Base-by-base conservation (phyloP, 805 yeast genomes). In the Cyberlindnera misumaiensis region DNA sequence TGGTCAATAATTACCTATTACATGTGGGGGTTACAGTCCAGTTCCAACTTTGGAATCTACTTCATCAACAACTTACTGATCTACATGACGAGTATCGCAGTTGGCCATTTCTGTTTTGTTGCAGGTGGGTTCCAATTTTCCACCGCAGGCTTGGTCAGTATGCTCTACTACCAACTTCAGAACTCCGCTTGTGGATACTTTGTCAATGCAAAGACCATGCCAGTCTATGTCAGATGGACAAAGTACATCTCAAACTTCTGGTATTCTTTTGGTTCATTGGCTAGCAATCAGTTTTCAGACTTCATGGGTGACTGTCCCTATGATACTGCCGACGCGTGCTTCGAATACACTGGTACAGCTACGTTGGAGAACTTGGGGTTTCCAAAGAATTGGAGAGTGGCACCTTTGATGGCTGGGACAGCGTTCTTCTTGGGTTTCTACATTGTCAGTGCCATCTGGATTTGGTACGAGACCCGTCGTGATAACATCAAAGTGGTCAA, bases 161-260 rank as follows among this genome's bases (percentile, higher is more conserved):
- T 43, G n/a, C 20, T 51, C 3, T 43, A 48, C 24, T 53, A 53
- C 28, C 55, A 50, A 26, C 61, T 83, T 20, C 86, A 84, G 51
- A 75, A 84, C 37, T 73, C 83, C 69, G 85, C 86, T 0, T 80
- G 86, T 56, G 96, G 95, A 1, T 83, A 75, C 59, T 85, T 82
- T 52, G 83, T 80, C 16, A 84, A 83, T 57, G 75, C 88, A 0
- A 66, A 68, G 12, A 69, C 75, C 1, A 70, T 85, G 78, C 95
- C 95, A 0, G 94, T 83, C 2, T 87, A 87, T 51, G 95, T 86
- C 6, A 68, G 86, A 27, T 86, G 96, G 96, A 71, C 80, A 6
- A 83, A 81, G 55, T 86, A 83, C 58, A 63, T 80, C 39, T 79
- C 90, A 0, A 81, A 74, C 51, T 70, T 82, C 37, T 87, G 89